Conservation (phyloP, 495 filamentous ascomycete species). For the Talaromyces liani region DNA sequence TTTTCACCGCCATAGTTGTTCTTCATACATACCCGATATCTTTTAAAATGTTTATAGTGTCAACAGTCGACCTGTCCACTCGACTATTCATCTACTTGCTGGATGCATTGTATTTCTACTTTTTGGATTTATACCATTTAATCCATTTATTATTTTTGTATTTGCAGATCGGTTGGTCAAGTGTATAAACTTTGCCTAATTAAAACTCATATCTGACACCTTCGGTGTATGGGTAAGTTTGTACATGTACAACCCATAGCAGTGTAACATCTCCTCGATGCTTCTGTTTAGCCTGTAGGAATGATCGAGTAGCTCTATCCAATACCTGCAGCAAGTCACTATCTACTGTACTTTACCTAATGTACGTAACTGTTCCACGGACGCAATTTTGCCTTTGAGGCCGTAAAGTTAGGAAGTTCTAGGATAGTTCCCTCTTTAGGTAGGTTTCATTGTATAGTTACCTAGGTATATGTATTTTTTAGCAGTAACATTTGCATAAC, state of each 20-base stretch:
- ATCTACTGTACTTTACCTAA: neutral
- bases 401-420: too few relatives aligned
- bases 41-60: constrained; percentile 3
- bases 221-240: neutral
- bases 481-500: too few relatives aligned
- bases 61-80: neutral
- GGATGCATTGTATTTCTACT: constrained; percentile 3
- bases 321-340: neutral
- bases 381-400: neutral
- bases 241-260: neutral
- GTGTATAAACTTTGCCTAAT: neutral
- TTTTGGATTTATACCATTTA: neutral
- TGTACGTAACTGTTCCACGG: neutral
- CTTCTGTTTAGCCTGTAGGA: neutral
- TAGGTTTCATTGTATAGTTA: too few relatives aligned
- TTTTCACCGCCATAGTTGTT: neutral
- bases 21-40: neutral
- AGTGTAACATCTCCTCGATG: neutral
- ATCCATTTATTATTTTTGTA: neutral
- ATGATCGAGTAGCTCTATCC: neutral
- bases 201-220: neutral
- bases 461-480: too few relatives aligned
- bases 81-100: neutral
- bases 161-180: neutral
- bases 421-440: too few relatives aligned